Percentiles rank a stretch among this genome's conserved stretches.
phyloP scores from a whole-genome alignment of 208 protist species.

The Leishmania aethiopica region DNA sequence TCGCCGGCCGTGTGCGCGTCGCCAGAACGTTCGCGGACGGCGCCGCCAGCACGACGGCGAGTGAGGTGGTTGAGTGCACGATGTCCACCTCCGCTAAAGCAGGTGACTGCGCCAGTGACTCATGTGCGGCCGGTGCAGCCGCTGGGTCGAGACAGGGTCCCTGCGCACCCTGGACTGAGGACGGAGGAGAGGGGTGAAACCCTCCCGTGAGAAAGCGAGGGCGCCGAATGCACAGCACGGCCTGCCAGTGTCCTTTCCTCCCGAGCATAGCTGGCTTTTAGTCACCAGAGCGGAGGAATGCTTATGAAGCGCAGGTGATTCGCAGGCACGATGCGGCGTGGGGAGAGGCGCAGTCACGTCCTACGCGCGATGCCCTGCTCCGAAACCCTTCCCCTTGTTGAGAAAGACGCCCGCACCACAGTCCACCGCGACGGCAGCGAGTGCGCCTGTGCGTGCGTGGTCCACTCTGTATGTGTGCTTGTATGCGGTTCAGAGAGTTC shows the following conservation, averaged over 20 bases:
- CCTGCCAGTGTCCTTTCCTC: conserved; percentile 1
- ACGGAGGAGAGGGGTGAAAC: not conserved
- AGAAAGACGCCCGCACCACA: not conserved
- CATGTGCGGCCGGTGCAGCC: not conserved
- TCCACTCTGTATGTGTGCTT: not conserved
- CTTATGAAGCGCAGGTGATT: not conserved
- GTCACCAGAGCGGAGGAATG: not conserved
- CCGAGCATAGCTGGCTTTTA: not conserved
- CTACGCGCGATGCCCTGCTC: not conserved
- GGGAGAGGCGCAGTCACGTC: not conserved
- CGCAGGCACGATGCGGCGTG: not conserved
- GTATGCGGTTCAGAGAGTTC: not conserved
- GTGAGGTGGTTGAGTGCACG: not conserved
- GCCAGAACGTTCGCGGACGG: conserved; percentile 6
- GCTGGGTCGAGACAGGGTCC: not conserved
- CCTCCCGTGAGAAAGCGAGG: not conserved
- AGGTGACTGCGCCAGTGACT: not conserved
- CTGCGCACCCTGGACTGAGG: too few species aligned
- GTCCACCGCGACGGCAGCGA: not conserved
- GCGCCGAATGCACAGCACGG: not conserved
- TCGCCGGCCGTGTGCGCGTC: not conserved
- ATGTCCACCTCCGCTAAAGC: not conserved
- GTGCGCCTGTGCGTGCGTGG: not conserved
- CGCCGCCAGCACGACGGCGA: not conserved
- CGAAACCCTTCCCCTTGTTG: not conserved